phyloP scores from a whole-genome alignment of 306 rosid species.

The Parietaria judaica region DNA sequence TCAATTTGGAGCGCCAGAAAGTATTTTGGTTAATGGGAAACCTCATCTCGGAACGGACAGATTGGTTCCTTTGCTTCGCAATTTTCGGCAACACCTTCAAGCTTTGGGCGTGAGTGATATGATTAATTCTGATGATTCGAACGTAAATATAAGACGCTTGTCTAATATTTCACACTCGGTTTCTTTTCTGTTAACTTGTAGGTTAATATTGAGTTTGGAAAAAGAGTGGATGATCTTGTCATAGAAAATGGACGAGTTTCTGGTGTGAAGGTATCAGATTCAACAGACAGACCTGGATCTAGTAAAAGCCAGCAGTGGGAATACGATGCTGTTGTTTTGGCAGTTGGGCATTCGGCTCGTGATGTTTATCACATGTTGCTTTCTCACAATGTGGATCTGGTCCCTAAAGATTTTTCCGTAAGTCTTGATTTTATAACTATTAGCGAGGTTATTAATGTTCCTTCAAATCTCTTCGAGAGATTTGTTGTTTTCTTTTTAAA shows the following conservation, averaged over 20 bases:
- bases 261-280: slow-evolving; percentile 69
- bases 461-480: not conserved
- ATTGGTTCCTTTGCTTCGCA: slow-evolving; percentile 88
- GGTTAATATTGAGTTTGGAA: slow-evolving; percentile 88
- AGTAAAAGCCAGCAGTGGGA: slow-evolving; percentile 48
- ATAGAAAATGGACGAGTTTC: slow-evolving; percentile 45
- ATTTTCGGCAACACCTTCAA: slow-evolving; percentile 72
- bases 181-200: slow-evolving; percentile 22
- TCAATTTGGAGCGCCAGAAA: slow-evolving; percentile 84
- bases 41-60: slow-evolving; percentile 97
- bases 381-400: slow-evolving; percentile 65
- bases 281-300: slow-evolving; percentile 40
- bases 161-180: slow-evolving; percentile 20
- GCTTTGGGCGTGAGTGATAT: slow-evolving; percentile 71
- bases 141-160: slow-evolving; percentile 5
- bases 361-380: slow-evolving; percentile 76
- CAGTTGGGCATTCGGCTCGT: slow-evolving; percentile 98
- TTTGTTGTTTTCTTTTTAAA: slow-evolving; percentile 5
- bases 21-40: slow-evolving; percentile 74
- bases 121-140: slow-evolving; percentile 14
- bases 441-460: slow-evolving; percentile 3
- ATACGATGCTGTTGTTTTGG: slow-evolving; percentile 78
- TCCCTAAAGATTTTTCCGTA: slow-evolving; percentile 84
- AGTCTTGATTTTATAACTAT: slow-evolving; percentile 30
- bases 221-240: slow-evolving; percentile 78